Base-by-base conservation (phyloP, 2,329 filamentous ascomycete genomes). In the Thielaviopsis euricoi region DNA sequence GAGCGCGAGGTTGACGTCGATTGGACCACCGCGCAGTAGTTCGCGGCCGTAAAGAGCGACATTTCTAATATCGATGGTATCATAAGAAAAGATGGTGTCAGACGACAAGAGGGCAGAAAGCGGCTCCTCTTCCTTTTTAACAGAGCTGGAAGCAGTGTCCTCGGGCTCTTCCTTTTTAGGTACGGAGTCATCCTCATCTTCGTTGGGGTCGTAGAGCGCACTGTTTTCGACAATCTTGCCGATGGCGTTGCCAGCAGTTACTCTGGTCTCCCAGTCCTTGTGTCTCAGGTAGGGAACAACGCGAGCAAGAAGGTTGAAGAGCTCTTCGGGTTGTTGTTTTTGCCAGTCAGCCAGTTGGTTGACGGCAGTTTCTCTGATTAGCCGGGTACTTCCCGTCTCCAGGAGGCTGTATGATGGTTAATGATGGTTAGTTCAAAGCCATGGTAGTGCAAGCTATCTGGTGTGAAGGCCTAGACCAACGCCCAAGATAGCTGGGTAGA, bases 301-400 rank as follows among this genome's bases (percentile, higher is more conserved):
- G 61, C 91, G 80, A 29, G 89, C 91, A 13, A 98, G 78, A 6
- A 98, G 79, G 67, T 97, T 96, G 73, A 97, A 97, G 1, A 98
- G 76, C 70, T 98, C 94, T 72, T 98, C 91, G 0, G 93, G 93
- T 66, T 97, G 93, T 70, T 93, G 87, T 69, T 96, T 97, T 72
- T 98, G 94, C 71, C 95, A 93, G 72, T 98, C 93, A 62, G 90
- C 93, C 62, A 98, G 79, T 73, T 98, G 93, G 67, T 94, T 89
- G 62, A 95, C 93, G 62, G 93, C 94, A 62, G 93, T 98, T 68
- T 96, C 95, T 64, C 94, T 85, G 68, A 98, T 97, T 64, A 98
- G 78, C 68, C 86, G 85, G 61, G 93, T 98, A 73, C 91, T 97
- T 65, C 93, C 93, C 59, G 93, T 97, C 78, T 98, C 93, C 65